Conservation (phyloP, 1,284 basidiomycete species). For the Moesziomyces antarcticus region DNA sequence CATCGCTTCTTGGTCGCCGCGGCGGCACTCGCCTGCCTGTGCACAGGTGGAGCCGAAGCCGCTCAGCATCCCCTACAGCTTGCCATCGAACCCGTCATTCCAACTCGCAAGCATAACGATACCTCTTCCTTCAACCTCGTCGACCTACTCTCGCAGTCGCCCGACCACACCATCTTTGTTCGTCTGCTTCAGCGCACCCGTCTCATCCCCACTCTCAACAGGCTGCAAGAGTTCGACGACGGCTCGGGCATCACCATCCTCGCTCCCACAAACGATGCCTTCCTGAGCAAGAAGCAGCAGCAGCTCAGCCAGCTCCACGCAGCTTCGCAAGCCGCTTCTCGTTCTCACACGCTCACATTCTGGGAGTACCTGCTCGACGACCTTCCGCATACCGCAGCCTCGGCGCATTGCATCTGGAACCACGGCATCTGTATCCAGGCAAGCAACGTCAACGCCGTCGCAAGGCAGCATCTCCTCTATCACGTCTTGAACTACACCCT, state of each 20-base stretch:
- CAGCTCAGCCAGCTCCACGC: slow-evolving; percentile 12
- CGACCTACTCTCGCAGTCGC: slow-evolving; percentile 79
- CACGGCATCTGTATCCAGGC: slow-evolving; percentile 18
- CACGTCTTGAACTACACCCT: slow-evolving; percentile 90
- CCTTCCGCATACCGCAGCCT: background rate
- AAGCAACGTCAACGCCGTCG: slow-evolving; percentile 80
- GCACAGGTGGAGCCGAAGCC: slow-evolving; percentile 2
- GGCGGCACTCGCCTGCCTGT: slow-evolving; percentile 6
- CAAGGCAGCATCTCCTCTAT: slow-evolving; percentile 92
- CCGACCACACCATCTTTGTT: slow-evolving; percentile 83
- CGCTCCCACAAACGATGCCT: slow-evolving; percentile 83
- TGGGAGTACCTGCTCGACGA: slow-evolving; percentile 40
- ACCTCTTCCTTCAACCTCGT: slow-evolving; percentile 74
- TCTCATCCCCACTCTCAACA: slow-evolving; percentile 90
- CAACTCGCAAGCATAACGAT: slow-evolving; percentile 21
- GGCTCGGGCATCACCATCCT: slow-evolving; percentile 82
- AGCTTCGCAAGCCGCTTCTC: background rate
- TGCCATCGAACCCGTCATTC: slow-evolving; percentile 1
- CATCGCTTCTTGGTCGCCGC: slow-evolving; percentile 2
- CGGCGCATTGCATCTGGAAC: slow-evolving; percentile 22
- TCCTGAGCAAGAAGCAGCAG: slow-evolving; percentile 39
- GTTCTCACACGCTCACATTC: slow-evolving; percentile 4
- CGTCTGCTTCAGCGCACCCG: slow-evolving; percentile 84
- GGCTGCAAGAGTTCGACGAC: slow-evolving; percentile 70
- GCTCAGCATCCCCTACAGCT: slow-evolving; percentile 24